These are phyloP conservation scores for Psidium friedrichsthalianum DNA, from an alignment of 345 rosid genomes.

Conservation along the genomic window DNA sequence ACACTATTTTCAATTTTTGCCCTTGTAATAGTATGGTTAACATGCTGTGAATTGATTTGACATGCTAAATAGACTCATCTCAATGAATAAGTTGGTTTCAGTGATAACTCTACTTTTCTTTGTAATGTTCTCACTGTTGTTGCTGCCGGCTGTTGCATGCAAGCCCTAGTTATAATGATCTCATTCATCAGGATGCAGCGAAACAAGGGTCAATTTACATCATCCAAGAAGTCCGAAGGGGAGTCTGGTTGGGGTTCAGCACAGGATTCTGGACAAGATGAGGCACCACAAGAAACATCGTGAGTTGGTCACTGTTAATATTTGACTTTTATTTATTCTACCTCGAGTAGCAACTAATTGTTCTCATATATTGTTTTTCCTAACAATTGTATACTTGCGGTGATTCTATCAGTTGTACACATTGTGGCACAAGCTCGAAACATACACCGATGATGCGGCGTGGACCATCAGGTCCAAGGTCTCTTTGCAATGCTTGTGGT, in stretches of 20 bases:
- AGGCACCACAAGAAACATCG: constrained; percentile 50
- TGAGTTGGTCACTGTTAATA: constrained; percentile 23
- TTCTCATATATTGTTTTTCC: not conserved
- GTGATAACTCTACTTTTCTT: not conserved
- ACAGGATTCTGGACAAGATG: constrained; percentile 72
- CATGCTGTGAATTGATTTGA: not conserved
- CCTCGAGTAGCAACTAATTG: not conserved
- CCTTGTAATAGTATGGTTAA: not conserved
- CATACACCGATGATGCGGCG: constrained; percentile 99
- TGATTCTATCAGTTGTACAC: constrained; percentile 51
- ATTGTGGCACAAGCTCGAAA: constrained; percentile 81
- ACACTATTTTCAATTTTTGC: not conserved
- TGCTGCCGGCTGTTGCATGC: not conserved
- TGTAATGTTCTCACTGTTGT: not conserved
- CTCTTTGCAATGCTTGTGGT: constrained; percentile 99
- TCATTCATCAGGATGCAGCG: constrained; percentile 73
- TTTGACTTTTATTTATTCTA: not conserved
- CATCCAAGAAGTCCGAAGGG: constrained; percentile 69
- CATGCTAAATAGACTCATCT: not conserved
- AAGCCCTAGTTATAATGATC: not conserved
- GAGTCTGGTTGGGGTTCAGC: constrained; percentile 34
- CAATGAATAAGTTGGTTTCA: not conserved
- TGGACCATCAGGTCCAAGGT: constrained; percentile 92
- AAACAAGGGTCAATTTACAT: constrained; percentile 95
- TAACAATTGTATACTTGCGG: not conserved